Evolutionary conservation across 768 basidiomycete genomes (phyloP).

Genomic region (Psilocybe cyanescens): DNA sequence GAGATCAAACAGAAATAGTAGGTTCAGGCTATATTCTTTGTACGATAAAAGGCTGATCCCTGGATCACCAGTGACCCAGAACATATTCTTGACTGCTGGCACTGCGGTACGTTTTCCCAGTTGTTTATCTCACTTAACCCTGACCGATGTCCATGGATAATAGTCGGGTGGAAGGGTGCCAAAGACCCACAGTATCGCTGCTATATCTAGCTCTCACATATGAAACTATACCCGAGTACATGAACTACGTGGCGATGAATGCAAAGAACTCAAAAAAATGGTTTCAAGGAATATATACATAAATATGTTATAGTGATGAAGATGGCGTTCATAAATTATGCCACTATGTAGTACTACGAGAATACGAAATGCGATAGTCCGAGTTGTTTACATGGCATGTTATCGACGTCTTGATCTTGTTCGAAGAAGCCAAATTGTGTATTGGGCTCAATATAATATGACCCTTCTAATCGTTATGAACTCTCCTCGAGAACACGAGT

Average conservation of each 20-base stretch:
- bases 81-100: conserved; percentile 32
- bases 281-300: no score
- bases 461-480: conserved; percentile 1
- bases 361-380: no score
- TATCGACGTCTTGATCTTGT: no score
- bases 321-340: no score
- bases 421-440: no score
- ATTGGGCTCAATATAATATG: no score
- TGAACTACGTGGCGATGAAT: no score
- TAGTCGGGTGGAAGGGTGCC: conserved; percentile 26
- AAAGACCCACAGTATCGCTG: conserved; percentile 19
- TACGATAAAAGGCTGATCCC: not conserved
- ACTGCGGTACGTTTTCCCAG: conserved; percentile 26
- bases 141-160: not conserved
- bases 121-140: not conserved
- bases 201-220: conserved; percentile 11
- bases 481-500: conserved; percentile 22
- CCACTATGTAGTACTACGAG: no score
- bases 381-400: no score
- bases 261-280: no score
- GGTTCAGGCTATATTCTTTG: conserved; percentile 1
- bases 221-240: not conserved
- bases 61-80: conserved; percentile 25
- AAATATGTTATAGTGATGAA: no score
- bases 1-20: conserved; percentile 33